Conservation (phyloP, 2,329 filamentous ascomycete genomes). For the Penicillium verrucosum region DNA sequence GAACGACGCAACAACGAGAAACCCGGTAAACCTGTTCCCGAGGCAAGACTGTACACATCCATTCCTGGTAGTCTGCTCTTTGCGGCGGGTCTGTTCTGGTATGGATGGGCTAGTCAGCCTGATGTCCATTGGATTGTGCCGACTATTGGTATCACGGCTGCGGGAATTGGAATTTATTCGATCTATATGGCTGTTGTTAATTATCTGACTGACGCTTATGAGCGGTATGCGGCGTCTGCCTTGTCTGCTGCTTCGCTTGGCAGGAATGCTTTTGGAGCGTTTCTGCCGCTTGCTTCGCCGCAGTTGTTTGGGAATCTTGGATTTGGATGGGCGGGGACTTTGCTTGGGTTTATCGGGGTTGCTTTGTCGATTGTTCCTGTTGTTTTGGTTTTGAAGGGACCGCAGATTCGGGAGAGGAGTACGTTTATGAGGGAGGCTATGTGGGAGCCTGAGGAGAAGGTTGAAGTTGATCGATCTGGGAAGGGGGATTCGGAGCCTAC, state of each 20-base stretch:
- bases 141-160: slow-evolving; percentile 31
- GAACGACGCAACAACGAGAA: slow-evolving; percentile 31
- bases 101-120: slow-evolving; percentile 33
- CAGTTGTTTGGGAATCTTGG: slow-evolving; percentile 42
- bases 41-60: slow-evolving; percentile 44
- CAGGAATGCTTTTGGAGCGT: slow-evolving; percentile 46
- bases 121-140: slow-evolving; percentile 37
- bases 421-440: slow-evolving; percentile 29
- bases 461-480: slow-evolving; percentile 8
- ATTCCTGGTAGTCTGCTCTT: slow-evolving; percentile 41
- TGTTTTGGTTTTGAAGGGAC: slow-evolving; percentile 43
- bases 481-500: slow-evolving; percentile 1
- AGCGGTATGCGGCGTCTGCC: slow-evolving; percentile 48
- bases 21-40: slow-evolving; percentile 42
- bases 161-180: slow-evolving; percentile 43
- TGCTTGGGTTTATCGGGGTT: slow-evolving; percentile 45
- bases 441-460: slow-evolving; percentile 17
- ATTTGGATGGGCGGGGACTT: slow-evolving; percentile 43
- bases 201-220: slow-evolving; percentile 49
- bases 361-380: slow-evolving; percentile 41
- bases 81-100: slow-evolving; percentile 37
- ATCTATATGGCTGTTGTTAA: slow-evolving; percentile 51
- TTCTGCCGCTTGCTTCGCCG: slow-evolving; percentile 45
- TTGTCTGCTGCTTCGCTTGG: slow-evolving; percentile 47
- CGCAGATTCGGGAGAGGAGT: slow-evolving; percentile 34